Conservation (phyloP, 371 early-diverging fungal genomes). For the Mortierella sp. region DNA sequence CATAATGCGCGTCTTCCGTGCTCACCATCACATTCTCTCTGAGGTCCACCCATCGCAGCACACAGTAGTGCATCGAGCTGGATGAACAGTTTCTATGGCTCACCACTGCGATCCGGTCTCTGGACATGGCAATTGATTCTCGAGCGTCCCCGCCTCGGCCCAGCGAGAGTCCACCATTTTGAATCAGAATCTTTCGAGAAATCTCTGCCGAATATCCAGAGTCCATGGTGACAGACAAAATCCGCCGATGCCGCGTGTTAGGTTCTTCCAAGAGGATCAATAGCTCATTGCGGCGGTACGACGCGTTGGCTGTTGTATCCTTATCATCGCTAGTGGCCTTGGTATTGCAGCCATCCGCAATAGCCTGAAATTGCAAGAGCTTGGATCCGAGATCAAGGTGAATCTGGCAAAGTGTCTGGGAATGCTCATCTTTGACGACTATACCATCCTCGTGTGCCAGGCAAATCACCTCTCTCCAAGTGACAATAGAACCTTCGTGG, state of each 20-base stretch:
- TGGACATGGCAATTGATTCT: constrained; percentile 43
- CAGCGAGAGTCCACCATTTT: constrained; percentile 10
- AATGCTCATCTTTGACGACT: constrained; percentile 37
- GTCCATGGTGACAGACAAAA: constrained; percentile 18
- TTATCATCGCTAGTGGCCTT: not conserved
- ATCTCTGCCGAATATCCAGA: constrained; percentile 19
- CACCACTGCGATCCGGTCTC: constrained; percentile 41
- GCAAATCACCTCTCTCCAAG: constrained; percentile 40
- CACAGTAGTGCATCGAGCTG: constrained; percentile 34
- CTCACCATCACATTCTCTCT: constrained; percentile 18
- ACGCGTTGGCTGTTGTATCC: not conserved
- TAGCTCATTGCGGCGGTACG: constrained; percentile 22
- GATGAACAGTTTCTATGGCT: constrained; percentile 34
- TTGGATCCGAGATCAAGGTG: constrained; percentile 15
- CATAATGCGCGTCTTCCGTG: constrained; percentile 20
- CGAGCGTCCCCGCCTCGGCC: constrained; percentile 43
- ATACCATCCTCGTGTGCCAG: constrained; percentile 31
- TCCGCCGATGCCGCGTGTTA: constrained; percentile 21
- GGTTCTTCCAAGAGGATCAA: constrained; percentile 39
- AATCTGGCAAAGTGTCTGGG: constrained; percentile 13
- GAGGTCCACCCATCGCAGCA: constrained; percentile 22
- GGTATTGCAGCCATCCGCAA: constrained; percentile 14
- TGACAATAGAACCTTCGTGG: not conserved
- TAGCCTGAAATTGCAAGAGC: constrained; percentile 31
- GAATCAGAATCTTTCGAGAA: constrained; percentile 9